Evolutionary conservation across 139 green algal species (phyloP), one percentile per base, ranked within the genome.

Genomic region (Trebouxia sp.): DNA sequence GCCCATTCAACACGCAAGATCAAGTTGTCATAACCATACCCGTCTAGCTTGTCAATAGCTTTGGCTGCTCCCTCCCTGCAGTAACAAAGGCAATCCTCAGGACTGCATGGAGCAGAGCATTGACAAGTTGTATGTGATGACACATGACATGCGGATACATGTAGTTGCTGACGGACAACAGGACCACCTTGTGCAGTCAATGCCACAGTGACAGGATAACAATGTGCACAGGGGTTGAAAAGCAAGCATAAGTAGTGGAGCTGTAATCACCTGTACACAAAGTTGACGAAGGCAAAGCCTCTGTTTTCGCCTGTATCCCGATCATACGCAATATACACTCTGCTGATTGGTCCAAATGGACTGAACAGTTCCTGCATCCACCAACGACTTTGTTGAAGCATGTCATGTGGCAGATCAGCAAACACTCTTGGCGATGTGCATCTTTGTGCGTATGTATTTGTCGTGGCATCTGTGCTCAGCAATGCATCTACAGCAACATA

Each of bases 271-370:
- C 85, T 91, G 85, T 90, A 84, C 43, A 94, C 85, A 80, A 98
- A 99, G 89, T 98, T 99, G 86, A 99, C 93, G 79, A 99, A 99
- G 0, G 94, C 97, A 90, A 99, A 99, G 62, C 97, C 97, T 22
- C 97, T 85, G 79, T 87, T 94, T 86, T 98, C 94, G 51, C 90
- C 88, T 11, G 97, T 99, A 22, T 97, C 93, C 15, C 95, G 89
- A 85, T 99, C 97, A 72, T 97, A 94, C 37, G 97, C 97, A 22
- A 99, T 88, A 88, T 97, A 99, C 15, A 98, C 91, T 24, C 97
- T 89, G 22, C 92, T 93, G 50, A 99, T 93, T 48, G 89, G 88
- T 39, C 97, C 97, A 88, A 99, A 99, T 8, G 94, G 88, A 30
- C 92, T 86, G 90, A 99, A 99, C 38, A 99, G 90, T 80, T 98